Evolutionary conservation across 768 basidiomycete species (phyloP).

Genomic region (Podaxis sp.): DNA sequence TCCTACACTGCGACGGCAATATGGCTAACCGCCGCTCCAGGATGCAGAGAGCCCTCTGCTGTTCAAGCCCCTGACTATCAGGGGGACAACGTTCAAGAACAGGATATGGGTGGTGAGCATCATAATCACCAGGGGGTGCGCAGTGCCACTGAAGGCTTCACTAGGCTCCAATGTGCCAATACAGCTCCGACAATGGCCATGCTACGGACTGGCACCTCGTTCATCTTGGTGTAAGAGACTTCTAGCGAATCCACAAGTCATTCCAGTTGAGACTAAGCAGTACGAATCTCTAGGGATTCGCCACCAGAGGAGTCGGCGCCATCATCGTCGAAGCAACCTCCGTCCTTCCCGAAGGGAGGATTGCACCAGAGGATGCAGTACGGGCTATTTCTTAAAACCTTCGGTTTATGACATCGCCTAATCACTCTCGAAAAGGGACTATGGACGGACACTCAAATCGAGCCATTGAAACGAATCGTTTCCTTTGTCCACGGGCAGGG

Average conservation of each 20-base stretch:
- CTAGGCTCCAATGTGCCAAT: constrained; percentile 82
- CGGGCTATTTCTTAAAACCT: constrained; percentile 12
- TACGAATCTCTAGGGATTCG: constrained; percentile 44
- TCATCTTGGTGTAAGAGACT: constrained; percentile 55
- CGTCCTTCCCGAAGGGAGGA: constrained; percentile 72
- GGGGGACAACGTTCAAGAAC: constrained; percentile 69
- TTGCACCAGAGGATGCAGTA: constrained; percentile 74
- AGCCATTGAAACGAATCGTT: constrained; percentile 66
- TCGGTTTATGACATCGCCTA: not conserved
- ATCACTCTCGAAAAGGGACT: constrained; percentile 43
- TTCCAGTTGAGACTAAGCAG: not conserved
- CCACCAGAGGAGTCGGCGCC: constrained; percentile 68
- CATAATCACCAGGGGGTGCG: not conserved
- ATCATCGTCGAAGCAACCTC: constrained; percentile 77
- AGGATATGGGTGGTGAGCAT: constrained; percentile 62
- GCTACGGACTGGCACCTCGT: constrained; percentile 85
- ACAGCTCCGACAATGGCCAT: constrained; percentile 71
- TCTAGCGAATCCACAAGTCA: constrained; percentile 15
- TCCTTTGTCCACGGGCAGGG: constrained; percentile 73
- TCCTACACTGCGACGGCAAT: not conserved
- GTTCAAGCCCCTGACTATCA: constrained; percentile 66
- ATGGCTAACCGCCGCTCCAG: constrained; percentile 28
- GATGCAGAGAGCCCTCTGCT: constrained; percentile 53
- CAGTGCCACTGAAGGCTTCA: not conserved
- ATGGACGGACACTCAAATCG: constrained; percentile 78